These are phyloP conservation scores for Pachyrhizus erosus DNA, from an alignment of 306 rosid species.

Conservation along the genomic window DNA sequence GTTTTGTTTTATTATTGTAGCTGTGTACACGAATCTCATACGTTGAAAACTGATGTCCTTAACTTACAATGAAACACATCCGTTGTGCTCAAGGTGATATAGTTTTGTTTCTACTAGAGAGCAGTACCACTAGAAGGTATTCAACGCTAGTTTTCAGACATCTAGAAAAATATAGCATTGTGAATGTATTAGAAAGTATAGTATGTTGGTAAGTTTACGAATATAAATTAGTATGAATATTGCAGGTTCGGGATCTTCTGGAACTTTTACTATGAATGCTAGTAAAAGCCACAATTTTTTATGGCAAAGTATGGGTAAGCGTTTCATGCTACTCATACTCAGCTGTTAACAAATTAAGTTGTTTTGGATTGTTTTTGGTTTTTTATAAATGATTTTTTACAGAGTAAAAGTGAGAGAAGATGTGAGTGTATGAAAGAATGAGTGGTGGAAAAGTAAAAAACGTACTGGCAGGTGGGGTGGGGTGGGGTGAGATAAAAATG, in stretches of 20 bases:
- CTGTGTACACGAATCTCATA: not conserved
- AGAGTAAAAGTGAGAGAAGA: no score
- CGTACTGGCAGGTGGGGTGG: no score
- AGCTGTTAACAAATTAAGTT: not conserved
- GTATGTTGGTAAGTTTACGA: not conserved
- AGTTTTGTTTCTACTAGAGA: not conserved
- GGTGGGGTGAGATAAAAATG: no score
- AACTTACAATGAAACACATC: not conserved
- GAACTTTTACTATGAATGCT: not conserved
- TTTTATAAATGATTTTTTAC: no score
- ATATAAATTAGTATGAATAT: not conserved
- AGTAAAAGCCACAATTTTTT: not conserved
- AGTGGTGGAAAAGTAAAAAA: no score
- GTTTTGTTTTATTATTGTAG: constrained; percentile 1
- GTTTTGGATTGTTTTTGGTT: not conserved
- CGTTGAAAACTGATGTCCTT: not conserved
- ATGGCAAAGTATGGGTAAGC: not conserved
- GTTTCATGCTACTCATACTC: not conserved
- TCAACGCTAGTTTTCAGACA: not conserved
- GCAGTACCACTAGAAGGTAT: constrained; percentile 13
- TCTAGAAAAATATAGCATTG: not conserved
- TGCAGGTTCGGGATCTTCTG: not conserved
- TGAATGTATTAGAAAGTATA: not conserved
- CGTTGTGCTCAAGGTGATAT: not conserved
- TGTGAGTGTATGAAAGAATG: no score